Evolutionary conservation across 1,139 yeast genomes (phyloP).

Genomic region (Chernovozyma sophiae-reginae): DNA sequence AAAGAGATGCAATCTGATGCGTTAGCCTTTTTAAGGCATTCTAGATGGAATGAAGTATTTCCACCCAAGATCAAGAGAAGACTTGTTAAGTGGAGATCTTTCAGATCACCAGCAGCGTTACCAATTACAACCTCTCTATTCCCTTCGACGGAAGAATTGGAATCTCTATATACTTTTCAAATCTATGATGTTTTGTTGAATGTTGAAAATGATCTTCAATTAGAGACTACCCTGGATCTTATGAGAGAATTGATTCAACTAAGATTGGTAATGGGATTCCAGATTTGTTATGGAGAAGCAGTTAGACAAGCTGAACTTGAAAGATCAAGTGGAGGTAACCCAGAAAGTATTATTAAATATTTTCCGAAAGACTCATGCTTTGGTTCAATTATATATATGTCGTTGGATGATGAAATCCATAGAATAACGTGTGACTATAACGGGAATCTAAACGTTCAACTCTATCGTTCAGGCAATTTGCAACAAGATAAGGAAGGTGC

Average conservation of each 20-base stretch:
- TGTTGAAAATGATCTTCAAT: conserved; percentile 47
- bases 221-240: conserved; percentile 55
- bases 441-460: conserved; percentile 71
- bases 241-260: conserved; percentile 86
- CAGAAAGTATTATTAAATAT: conserved; percentile 40
- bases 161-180: conserved; percentile 57
- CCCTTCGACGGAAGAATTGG: conserved; percentile 66
- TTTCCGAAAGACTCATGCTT: conserved; percentile 35
- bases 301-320: conserved; percentile 65
- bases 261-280: conserved; percentile 83
- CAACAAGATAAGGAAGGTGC: conserved; percentile 14
- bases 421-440: conserved; percentile 68
- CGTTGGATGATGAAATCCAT: conserved; percentile 81
- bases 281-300: conserved; percentile 70
- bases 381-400: conserved; percentile 67
- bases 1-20: conserved; percentile 48
- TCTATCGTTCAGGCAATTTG: conserved; percentile 40
- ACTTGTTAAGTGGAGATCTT: conserved; percentile 84
- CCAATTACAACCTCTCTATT: conserved; percentile 78
- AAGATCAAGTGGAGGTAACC: conserved; percentile 55
- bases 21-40: conserved; percentile 32
- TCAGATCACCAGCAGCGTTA: conserved; percentile 88
- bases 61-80: conserved; percentile 65
- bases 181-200: conserved; percentile 61
- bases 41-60: conserved; percentile 85